Percentiles rank a stretch among this genome's conserved stretches.
Evolutionary conservation across 768 basidiomycete species (phyloP).

Genomic region (Sistotremastrum niveocremeum): DNA sequence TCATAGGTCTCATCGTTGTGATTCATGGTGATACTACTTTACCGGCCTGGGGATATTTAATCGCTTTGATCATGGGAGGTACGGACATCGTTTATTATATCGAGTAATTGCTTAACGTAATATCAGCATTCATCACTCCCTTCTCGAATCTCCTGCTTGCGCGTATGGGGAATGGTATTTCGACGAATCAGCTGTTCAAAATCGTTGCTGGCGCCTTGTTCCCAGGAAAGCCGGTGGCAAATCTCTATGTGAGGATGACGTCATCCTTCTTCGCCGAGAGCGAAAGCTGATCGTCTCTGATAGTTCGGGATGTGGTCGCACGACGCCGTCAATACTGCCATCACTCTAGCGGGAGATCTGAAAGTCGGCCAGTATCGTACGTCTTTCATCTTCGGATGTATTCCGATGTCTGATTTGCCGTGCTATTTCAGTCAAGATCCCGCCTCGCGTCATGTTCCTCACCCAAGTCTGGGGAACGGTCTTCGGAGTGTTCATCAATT

Average conservation of each 20-base stretch:
- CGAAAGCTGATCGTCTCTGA: too few relatives aligned
- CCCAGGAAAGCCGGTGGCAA: constrained; percentile 53
- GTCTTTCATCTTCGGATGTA: not conserved
- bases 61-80: constrained; percentile 38
- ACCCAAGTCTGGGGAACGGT: constrained; percentile 57
- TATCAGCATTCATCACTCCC: constrained; percentile 22
- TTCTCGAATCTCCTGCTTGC: constrained; percentile 44
- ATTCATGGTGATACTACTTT: constrained; percentile 46
- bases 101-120: not conserved
- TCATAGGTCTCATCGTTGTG: constrained; percentile 38
- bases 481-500: constrained; percentile 24
- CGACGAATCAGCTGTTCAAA: constrained; percentile 49
- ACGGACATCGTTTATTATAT: not conserved
- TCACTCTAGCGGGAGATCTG: constrained; percentile 29
- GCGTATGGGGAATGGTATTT: constrained; percentile 48
- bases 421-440: constrained; percentile 32
- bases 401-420: not conserved
- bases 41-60: constrained; percentile 48
- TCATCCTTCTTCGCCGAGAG: too few relatives aligned
- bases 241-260: constrained; percentile 39
- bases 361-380: constrained; percentile 26
- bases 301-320: constrained; percentile 62
- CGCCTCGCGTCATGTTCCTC: constrained; percentile 51
- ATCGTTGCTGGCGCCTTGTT: constrained; percentile 49
- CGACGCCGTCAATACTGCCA: constrained; percentile 41